phyloP scores from a whole-genome alignment of 2,329 filamentous ascomycete genomes.

The Diaporthe helianthi region DNA sequence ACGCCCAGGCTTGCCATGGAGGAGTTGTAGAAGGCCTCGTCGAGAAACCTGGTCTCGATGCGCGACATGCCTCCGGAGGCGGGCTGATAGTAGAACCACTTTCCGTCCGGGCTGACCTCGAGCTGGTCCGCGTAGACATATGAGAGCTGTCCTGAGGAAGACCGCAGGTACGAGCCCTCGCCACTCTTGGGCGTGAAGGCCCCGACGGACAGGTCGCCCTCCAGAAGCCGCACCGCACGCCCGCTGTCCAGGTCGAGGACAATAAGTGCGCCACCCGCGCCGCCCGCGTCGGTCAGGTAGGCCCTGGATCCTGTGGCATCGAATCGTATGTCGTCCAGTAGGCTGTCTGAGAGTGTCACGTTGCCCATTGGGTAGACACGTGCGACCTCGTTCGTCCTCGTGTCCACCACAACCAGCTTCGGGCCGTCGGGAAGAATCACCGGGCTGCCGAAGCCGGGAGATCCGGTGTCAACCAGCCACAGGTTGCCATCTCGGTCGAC shows the following conservation, averaged over 20 bases:
- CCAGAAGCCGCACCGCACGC: constrained; percentile 24
- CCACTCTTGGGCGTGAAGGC: constrained; percentile 24
- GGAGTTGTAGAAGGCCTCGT: constrained; percentile 28
- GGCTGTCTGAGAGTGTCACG: constrained; percentile 18
- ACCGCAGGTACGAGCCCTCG: constrained; percentile 19
- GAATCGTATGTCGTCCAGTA: constrained; percentile 32
- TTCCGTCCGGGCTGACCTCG: constrained; percentile 31
- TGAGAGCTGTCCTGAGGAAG: not conserved
- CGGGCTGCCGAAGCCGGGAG: constrained; percentile 28
- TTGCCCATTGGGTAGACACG: constrained; percentile 32
- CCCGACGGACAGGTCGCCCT: constrained; percentile 24
- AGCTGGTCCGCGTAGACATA: constrained; percentile 31
- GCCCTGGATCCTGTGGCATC: constrained; percentile 7
- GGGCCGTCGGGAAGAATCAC: constrained; percentile 29
- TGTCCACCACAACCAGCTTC: constrained; percentile 33
- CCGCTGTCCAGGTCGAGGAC: constrained; percentile 31
- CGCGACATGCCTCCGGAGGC: constrained; percentile 30
- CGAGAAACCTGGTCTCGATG: constrained; percentile 20
- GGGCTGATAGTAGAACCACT: constrained; percentile 27
- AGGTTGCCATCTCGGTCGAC: constrained; percentile 20
- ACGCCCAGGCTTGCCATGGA: constrained; percentile 21
- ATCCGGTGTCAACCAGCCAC: constrained; percentile 34
- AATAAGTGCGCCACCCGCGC: constrained; percentile 28
- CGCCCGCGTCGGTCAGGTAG: constrained; percentile 33
- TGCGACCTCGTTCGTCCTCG: not conserved